phyloP scores from a whole-genome alignment of 768 basidiomycete species.

The Hygrophorus pudorinus region DNA sequence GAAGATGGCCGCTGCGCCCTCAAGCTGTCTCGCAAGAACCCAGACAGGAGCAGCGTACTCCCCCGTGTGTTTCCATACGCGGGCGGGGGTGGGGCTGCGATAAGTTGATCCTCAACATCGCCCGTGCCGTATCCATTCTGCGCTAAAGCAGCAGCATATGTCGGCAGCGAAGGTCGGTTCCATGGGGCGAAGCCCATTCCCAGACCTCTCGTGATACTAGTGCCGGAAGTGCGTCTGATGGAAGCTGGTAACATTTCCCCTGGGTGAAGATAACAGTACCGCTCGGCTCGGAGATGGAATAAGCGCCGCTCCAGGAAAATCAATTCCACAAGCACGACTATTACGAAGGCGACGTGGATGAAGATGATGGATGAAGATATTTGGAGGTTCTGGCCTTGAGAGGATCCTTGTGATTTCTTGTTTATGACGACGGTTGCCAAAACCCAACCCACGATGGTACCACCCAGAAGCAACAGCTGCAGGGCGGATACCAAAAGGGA shows the following conservation, averaged over 20 bases:
- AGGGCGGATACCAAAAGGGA: conserved; percentile 33
- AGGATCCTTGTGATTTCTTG: conserved; percentile 9
- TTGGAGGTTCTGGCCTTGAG: neutral
- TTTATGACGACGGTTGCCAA: conserved; percentile 19
- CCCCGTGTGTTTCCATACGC: conserved; percentile 71
- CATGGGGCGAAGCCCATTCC: conserved; percentile 48
- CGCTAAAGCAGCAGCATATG: conserved; percentile 61
- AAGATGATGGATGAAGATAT: conserved; percentile 29
- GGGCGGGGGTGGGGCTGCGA: conserved; percentile 61
- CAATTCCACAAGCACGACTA: conserved; percentile 40
- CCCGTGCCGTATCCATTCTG: conserved; percentile 63
- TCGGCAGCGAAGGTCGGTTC: conserved; percentile 61
- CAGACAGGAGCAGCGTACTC: conserved; percentile 49
- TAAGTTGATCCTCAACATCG: conserved; percentile 63
- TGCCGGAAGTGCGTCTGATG: conserved; percentile 18
- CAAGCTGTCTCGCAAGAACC: conserved; percentile 38
- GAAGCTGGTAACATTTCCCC: conserved; percentile 43
- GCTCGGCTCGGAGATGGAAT: conserved; percentile 57
- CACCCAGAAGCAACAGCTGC: conserved; percentile 32
- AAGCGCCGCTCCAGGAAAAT: conserved; percentile 56
- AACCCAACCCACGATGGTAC: conserved; percentile 49
- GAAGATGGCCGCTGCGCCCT: conserved; percentile 38
- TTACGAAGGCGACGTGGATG: conserved; percentile 52
- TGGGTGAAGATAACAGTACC: conserved; percentile 48
- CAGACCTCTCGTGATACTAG: conserved; percentile 4